Base-by-base conservation (phyloP, 305 asterid species). In the Ilex paraguariensis region DNA sequence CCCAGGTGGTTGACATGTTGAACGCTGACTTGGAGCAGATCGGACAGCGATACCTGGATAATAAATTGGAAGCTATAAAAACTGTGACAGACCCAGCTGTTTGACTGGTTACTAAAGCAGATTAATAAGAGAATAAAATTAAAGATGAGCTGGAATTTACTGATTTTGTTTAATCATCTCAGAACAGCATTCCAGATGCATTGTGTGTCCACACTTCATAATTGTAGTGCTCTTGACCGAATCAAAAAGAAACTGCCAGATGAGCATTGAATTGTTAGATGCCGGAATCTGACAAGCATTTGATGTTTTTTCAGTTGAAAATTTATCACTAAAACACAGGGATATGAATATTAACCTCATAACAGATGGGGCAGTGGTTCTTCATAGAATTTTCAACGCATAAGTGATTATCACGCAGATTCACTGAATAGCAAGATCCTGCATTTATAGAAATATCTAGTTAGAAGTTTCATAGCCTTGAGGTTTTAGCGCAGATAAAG, bases 361-460 rank as follows among this genome's bases (percentile, higher is more conserved):
- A 91, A 79, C 98, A 87, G 62, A 91, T 91, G 72, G 97, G 98
- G 75, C 98, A 91, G 58, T 83, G 88, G 75, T 77, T 75, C 84
- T 87, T 88, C 98, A 88, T 91, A 45, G 98, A 88, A 75, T 91
- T 80, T 77, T 91, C 95, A 15, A 91, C 85, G 54, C 98, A 87
- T 63, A 52, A 70, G 76, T 91, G 98, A 76, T 91, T 88, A 66
- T 85, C 71, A 45, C 72, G 91, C 52, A 91, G 80, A 67, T 70
- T 64, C 63, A 75, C 59, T 12, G 95, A 56, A 77, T 91, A 91
- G 81, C 98, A 91, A 57, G 98, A 91, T 60, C 97, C 98, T 91
- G 87, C 50, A 60, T 33, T 46, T 62, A n/a, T 33, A 69, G 36
- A 60, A 60, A 53, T 44, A 52, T 36, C 9, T 36, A 8, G 6